A percentile compares a stretch with the other conserved stretches of the same genome.
Evolutionary conservation across 257 asterid species (phyloP).

Genomic region (Salvia miltiorrhiza): DNA sequence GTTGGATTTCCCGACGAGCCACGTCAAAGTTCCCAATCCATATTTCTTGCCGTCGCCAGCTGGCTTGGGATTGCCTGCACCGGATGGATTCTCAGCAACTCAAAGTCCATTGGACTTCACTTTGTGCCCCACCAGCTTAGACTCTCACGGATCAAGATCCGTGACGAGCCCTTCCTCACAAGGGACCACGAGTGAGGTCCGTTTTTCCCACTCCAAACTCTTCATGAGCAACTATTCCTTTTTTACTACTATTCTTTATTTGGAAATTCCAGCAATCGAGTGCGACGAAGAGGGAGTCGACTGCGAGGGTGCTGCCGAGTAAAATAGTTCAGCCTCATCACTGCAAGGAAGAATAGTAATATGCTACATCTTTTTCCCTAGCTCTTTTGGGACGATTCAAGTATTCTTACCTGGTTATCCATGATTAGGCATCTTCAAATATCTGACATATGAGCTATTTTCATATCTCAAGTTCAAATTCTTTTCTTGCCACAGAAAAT

Average conservation of each 20-base stretch:
- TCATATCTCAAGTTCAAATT: no score
- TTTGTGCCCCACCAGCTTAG: neutral
- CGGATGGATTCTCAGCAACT: neutral
- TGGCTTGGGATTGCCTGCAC: neutral
- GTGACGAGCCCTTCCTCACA: neutral
- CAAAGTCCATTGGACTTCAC: neutral
- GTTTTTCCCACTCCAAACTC: neutral
- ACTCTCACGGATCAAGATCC: neutral
- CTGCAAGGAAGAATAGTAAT: neutral
- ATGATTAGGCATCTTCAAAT: no score
- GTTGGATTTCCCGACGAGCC: neutral
- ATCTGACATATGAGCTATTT: no score
- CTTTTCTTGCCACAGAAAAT: no score
- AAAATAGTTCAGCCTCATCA: neutral
- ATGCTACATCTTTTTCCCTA: no score
- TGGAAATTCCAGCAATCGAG: neutral
- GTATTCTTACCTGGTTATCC: no score
- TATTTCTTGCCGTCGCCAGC: neutral
- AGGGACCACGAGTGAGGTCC: neutral
- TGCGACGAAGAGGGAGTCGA: no score
- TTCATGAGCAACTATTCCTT: no score
- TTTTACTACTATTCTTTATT: no score
- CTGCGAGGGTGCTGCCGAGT: slow-evolving; percentile 16
- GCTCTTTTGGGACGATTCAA: no score
- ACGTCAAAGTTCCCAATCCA: neutral